Evolutionary conservation across 2,329 filamentous ascomycete species (phyloP), one percentile per base, ranked within the genome.

Genomic region (Fusarium concolor): DNA sequence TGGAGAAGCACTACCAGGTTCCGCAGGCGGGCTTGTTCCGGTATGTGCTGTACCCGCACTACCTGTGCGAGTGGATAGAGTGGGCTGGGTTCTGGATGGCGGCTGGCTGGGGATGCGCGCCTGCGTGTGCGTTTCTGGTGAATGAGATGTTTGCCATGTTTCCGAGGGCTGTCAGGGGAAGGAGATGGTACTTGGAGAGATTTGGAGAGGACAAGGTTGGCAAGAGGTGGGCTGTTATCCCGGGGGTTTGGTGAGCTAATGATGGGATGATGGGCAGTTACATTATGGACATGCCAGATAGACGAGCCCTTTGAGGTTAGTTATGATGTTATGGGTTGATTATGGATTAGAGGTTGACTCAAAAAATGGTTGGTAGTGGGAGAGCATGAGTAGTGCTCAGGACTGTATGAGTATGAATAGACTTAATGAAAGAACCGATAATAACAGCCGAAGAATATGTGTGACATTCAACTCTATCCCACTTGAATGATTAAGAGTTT

Each of bases 1-100:
- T 80, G 43, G 86, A 92, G 44, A 97, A 96, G 81, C 87, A 96
- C 64, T 98, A 98, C 78, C 89, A 92, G 81, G 87, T 99, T 52
- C 96, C 96, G 0, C 84, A 92, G 75, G 90, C 90, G 50, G 94
- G 94, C 1, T 80, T 97, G 49, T 99, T 98, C 80, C 84, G 86
- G 69, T 90, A 89, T 74, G 87, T 97, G 76, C 85, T 98, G 61
- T 97, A 91, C 78, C 94, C 96, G 70, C 96, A 99, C 78, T 99
- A 97, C 78, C 84, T 97, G n/a, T 92, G 90, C 76, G 96, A 99
- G 81, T 99, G 96, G 96, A 78, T 97, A 53, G 96, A 99, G 84
- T 99, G 96, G 96, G 79, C 86, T 5, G 96, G 96, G 0, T 99
- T 94, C 78, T 94, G 90, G 83, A 86, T 97, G 78, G 86, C 92